Conservation (phyloP, 139 green algal species). For the Micractinium conductrix region DNA sequence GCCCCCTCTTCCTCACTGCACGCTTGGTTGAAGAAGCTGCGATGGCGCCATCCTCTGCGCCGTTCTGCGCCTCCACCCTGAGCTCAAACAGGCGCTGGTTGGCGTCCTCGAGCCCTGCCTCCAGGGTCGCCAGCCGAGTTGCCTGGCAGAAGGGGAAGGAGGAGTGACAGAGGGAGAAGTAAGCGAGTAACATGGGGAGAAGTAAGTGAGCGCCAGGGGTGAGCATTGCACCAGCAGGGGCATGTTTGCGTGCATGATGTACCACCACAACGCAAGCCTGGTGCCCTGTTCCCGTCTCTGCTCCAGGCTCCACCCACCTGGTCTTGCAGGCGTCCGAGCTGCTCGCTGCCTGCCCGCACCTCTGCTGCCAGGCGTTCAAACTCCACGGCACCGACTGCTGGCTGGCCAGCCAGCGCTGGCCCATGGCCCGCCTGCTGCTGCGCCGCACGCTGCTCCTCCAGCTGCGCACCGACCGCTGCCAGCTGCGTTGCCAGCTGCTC, state of each 20-base stretch:
- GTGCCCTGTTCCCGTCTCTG: too few species aligned
- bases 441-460: neutral
- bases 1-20: neutral
- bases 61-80: constrained; percentile 26
- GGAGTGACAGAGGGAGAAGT: neutral
- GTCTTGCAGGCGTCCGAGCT: neutral
- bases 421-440: neutral
- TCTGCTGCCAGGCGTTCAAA: neutral
- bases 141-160: neutral
- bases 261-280: neutral
- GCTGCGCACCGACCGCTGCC: neutral
- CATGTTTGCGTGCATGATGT: neutral
- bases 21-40: neutral
- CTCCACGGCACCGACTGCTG: too few species aligned
- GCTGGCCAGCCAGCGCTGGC: neutral
- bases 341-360: neutral
- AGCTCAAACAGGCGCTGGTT: constrained; percentile 33
- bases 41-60: constrained; percentile 13
- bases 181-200: neutral
- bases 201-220: neutral
- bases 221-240: neutral
- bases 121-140: neutral
- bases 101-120: neutral
- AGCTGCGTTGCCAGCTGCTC: constrained; percentile 16
- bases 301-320: constrained; percentile 1